Percentiles rank a stretch among this genome's conserved stretches.
These are phyloP conservation scores for Mycena rebaudengoi DNA, from an alignment of 768 basidiomycete species.

Conservation along the genomic window DNA sequence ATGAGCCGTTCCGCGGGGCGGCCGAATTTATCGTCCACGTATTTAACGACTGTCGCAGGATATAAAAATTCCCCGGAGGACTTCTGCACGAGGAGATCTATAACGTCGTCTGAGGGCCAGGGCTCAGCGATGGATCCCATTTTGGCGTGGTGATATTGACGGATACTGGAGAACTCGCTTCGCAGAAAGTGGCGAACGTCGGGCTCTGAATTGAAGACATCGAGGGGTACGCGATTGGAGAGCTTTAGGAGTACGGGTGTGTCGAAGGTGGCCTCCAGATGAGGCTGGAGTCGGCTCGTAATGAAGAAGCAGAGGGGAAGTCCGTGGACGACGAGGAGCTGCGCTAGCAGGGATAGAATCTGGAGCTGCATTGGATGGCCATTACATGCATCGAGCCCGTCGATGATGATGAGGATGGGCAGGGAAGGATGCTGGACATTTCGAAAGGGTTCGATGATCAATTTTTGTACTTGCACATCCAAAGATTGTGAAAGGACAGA, in stretches of 20 bases:
- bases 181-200: slow-evolving; percentile 33
- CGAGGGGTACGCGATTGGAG: slow-evolving; percentile 22
- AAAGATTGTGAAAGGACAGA: slow-evolving; percentile 37
- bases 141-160: slow-evolving; percentile 15
- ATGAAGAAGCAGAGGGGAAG: slow-evolving; percentile 34
- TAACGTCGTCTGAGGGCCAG: slow-evolving; percentile 33
- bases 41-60: slow-evolving; percentile 24
- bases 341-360: slow-evolving; percentile 32
- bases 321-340: slow-evolving; percentile 18
- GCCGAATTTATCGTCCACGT: slow-evolving; percentile 7
- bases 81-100: slow-evolving; percentile 20
- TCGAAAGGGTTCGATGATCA: slow-evolving; percentile 31
- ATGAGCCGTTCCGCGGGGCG: slow-evolving; percentile 17
- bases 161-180: slow-evolving; percentile 24
- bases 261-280: slow-evolving; percentile 28
- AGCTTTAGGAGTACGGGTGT: slow-evolving; percentile 19
- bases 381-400: slow-evolving; percentile 33
- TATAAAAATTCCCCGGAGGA: slow-evolving; percentile 26
- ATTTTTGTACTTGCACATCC: slow-evolving; percentile 37
- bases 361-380: slow-evolving; percentile 34
- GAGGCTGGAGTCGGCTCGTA: slow-evolving; percentile 30
- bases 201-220: slow-evolving; percentile 28
- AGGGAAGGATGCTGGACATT: slow-evolving; percentile 9
- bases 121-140: slow-evolving; percentile 27
- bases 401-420: slow-evolving; percentile 29